Base-by-base conservation (phyloP, 805 yeast genomes). In the Candida sithepensis region DNA sequence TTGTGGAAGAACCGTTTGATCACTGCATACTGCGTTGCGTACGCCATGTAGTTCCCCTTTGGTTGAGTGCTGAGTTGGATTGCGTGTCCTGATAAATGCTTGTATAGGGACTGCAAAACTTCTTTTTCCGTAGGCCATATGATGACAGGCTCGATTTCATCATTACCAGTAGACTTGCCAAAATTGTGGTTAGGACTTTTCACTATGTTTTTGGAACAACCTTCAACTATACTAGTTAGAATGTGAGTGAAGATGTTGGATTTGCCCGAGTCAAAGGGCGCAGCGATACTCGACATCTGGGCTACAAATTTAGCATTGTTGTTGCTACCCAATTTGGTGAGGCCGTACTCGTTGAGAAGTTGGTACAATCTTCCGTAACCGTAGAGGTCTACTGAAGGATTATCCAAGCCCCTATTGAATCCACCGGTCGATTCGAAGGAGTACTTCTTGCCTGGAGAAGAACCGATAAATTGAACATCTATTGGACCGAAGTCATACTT, bases 391-490 rank as follows among this genome's bases (percentile, higher is more conserved):
- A 42, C 39, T 2, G 54, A 34, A 26, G 36, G 19, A 9, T n/a
- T 18, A 34, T 51, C 24, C 12, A 23, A 32, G n/a, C 34, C 33
- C 8, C 28, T 22, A 14, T 14, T 21, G 14, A 23, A 43, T n/a
- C 56, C 57, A 34, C 51, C 48, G n/a, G n/a, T n/a, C n/a, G 52
- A 36, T 3, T 46, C 28, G 28, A 63, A 51, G 16, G 39, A 33
- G 44, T 68, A 64, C 0, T 52, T 52, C 1, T 52, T 52, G 1
- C 81, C 78, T 0, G 88, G 85, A 0, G 75, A 66, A 1, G 88
- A 81, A 2, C 77, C 79, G 8, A 84, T 57, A 41, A 83, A 74
- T 20, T 80, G 78, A 3, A 77, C 84, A 22, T 69, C 68, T 0
- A 84, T 66, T 0, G 69, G 52, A 39, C 58, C 58, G 53, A 83